A percentile compares a stretch with the other conserved stretches of the same genome.
Conservation (phyloP, 345 rosid species). For the Melaleuca alternifolia region DNA sequence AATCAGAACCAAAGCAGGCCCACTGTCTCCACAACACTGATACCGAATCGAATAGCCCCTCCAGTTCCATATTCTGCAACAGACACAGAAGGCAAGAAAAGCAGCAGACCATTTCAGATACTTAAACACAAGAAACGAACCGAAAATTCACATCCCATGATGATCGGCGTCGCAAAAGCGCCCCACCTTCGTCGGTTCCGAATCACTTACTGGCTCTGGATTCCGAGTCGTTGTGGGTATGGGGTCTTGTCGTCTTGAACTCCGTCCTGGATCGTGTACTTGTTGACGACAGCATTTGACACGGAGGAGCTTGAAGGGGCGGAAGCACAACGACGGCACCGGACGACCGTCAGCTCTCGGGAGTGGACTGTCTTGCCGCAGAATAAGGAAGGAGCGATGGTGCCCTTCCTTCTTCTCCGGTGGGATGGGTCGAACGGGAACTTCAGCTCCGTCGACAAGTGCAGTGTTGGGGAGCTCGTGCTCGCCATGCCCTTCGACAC, state of each 20-base stretch:
- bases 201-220: conserved; percentile 32
- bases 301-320: background rate
- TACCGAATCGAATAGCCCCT: conserved; percentile 78
- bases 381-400: background rate
- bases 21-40: conserved; percentile 55
- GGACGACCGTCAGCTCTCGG: background rate
- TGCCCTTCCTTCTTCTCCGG: background rate
- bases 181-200: background rate
- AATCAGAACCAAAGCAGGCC: conserved; percentile 77
- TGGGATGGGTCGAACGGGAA: conserved; percentile 7
- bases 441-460: conserved; percentile 8
- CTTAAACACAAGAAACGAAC: background rate
- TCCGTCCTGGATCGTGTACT: conserved; percentile 4
- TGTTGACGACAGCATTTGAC: conserved; percentile 11
- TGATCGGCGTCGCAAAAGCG: background rate
- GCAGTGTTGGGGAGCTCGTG: conserved; percentile 15
- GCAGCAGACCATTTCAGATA: background rate
- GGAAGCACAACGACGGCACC: background rate
- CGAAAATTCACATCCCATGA: background rate
- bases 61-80: conserved; percentile 70
- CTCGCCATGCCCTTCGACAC: conserved; percentile 10
- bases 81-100: background rate
- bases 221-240: conserved; percentile 5
- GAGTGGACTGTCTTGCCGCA: background rate
- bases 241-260: conserved; percentile 1